Conservation (phyloP, 1,284 basidiomycete species). For the Thecaphora frezii region DNA sequence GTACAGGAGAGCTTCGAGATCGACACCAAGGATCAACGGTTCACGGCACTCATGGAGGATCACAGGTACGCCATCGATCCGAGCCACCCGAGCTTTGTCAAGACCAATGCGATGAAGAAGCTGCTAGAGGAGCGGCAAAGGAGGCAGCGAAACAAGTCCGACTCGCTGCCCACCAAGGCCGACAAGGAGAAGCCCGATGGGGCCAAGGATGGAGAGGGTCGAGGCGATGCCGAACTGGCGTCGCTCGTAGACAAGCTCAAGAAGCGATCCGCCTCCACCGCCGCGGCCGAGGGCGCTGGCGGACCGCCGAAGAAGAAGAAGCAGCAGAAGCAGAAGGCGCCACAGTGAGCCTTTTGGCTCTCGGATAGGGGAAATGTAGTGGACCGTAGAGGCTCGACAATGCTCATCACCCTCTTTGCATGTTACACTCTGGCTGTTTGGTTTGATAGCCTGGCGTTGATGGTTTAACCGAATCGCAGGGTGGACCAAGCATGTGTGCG, state of each 20-base stretch:
- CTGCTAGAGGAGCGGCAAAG: conserved; percentile 45
- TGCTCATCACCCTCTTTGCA: too few relatives aligned
- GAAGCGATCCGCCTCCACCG: conserved; percentile 2
- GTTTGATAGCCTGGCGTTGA: too few relatives aligned
- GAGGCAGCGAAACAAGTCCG: conserved; percentile 12
- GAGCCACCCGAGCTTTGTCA: conserved; percentile 70
- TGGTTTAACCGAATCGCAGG: too few relatives aligned
- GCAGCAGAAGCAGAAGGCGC: neutral
- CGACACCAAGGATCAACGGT: conserved; percentile 83
- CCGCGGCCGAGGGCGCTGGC: conserved; percentile 1
- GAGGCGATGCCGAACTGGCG: conserved; percentile 4
- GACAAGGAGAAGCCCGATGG: neutral
- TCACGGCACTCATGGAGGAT: conserved; percentile 83
- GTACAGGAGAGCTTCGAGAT: conserved; percentile 68
- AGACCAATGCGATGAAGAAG: conserved; percentile 55
- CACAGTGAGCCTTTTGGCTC: too few relatives aligned
- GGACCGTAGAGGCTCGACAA: too few relatives aligned
- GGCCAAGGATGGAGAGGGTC: neutral
- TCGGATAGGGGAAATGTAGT: too few relatives aligned
- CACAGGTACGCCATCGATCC: conserved; percentile 94
- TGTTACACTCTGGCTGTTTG: too few relatives aligned
- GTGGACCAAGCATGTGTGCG: too few relatives aligned
- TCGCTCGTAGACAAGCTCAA: conserved; percentile 30
- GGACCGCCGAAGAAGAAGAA: conserved; percentile 5
- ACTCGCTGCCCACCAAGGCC: neutral